A percentile compares a stretch with the other conserved stretches of the same genome.
These are phyloP conservation scores for Citrus inodora DNA, from an alignment of 345 rosid genomes.

Conservation along the genomic window DNA sequence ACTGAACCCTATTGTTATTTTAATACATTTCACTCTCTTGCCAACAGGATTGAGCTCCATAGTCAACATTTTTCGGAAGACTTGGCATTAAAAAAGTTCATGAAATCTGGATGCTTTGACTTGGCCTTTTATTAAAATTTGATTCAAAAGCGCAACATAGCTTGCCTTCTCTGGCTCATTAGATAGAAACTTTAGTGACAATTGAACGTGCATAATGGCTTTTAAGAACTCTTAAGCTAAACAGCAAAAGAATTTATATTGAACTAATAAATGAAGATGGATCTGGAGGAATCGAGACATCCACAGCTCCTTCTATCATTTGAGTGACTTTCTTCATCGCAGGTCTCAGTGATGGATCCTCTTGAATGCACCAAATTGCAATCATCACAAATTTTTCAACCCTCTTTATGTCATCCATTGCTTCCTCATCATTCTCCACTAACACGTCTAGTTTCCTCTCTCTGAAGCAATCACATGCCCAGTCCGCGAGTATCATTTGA, in stretches of 20 bases:
- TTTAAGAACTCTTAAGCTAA: not conserved
- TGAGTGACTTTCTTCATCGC: constrained; percentile 6
- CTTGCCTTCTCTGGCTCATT: no score
- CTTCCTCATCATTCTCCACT: constrained; percentile 22
- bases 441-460: constrained; percentile 1
- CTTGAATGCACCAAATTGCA: constrained; percentile 15
- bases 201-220: not conserved
- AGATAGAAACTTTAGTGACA: not conserved
- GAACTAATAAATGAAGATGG: constrained; percentile 13
- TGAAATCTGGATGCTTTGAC: not conserved
- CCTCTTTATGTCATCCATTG: constrained; percentile 1
- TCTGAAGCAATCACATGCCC: constrained; percentile 17
- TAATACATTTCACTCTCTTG: not conserved
- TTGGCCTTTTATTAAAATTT: not conserved
- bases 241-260: not conserved
- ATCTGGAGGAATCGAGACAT: constrained; percentile 22
- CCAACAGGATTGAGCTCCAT: no score
- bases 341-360: constrained; percentile 8
- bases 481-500: constrained; percentile 2
- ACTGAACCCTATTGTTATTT: not conserved
- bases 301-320: constrained; percentile 27
- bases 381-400: constrained; percentile 9
- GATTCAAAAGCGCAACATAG: not conserved
- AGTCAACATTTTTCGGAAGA: no score
- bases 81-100: no score